Base-by-base conservation (phyloP, 1,139 yeast species). In the Debaryomyces nepalensis region DNA sequence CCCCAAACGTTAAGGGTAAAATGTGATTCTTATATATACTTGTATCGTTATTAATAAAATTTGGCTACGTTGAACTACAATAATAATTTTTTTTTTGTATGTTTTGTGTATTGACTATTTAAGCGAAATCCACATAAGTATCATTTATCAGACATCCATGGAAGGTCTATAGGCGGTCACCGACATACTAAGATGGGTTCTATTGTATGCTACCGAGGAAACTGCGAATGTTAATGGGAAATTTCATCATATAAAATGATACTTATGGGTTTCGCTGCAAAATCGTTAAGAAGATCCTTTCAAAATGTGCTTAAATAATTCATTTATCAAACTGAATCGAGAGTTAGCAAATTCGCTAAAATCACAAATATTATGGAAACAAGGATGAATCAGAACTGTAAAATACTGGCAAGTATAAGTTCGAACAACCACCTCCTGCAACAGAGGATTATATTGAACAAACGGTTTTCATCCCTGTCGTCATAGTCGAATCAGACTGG, bases 391-490 rank as follows among this genome's bases (percentile, higher is more conserved):
- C 88, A 83, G 89, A 79, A 79, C 63, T 68, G 84, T 74, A 66
- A 64, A 78, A 79, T 84, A 84, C 91, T 84, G 91, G 91, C 91
- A 82, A 84, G 91, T 84, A 84, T 77, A 82, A 83, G 86, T 79
- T 73, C 64, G 49, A 57, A 51, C 58, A 57, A 58, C 59, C 61
- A 57, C 66, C 66, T 57, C 68, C 65, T 57, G 67, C 66, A 62
- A 63, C 60, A 60, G 65, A 51, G 63, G 61, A 51, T 59, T 55
- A 57, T 56, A 55, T 57, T 58, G 60, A 54, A 54, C 54, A 64
- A 68, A 77, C 85, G 68, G 70, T 81, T 82, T 71, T 80, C 81
- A 75, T 65, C 80, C 83, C 82, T 82, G 84, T 84, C 89, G 84
- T 82, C 91, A 84, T 78, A 79, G 88, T 84, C 91, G 89, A 78